These are phyloP conservation scores for Macroventuria anomochaeta DNA, from an alignment of 2,329 filamentous ascomycete species.

Conservation along the genomic window DNA sequence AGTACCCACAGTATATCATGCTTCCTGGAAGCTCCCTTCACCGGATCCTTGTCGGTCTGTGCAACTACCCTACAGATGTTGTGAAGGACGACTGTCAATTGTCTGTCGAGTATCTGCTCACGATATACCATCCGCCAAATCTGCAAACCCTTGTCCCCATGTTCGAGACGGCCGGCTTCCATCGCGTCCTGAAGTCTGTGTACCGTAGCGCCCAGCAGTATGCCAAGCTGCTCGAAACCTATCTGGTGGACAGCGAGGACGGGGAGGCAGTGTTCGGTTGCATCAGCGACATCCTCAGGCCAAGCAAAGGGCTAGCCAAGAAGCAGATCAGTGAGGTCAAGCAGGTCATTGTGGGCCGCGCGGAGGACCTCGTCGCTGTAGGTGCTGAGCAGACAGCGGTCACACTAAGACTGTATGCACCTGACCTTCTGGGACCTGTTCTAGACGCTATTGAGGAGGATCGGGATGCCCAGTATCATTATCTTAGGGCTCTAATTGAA, in stretches of 20 bases:
- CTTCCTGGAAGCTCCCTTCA: conserved; percentile 86
- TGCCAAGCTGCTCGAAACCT: conserved; percentile 76
- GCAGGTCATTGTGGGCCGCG: conserved; percentile 68
- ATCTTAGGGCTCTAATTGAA: conserved; percentile 78
- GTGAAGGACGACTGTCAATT: conserved; percentile 93
- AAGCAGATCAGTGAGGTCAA: conserved; percentile 78
- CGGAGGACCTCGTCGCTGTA: conserved; percentile 70
- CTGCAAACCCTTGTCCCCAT: conserved; percentile 75
- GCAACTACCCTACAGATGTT: conserved; percentile 79
- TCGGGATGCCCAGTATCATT: conserved; percentile 73
- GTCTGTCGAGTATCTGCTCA: conserved; percentile 94
- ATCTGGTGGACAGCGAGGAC: conserved; percentile 84
- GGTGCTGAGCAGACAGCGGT: conserved; percentile 70
- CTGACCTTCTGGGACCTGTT: conserved; percentile 70
- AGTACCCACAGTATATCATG: conserved; percentile 94
- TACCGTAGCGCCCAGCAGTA: conserved; percentile 83
- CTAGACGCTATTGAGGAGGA: conserved; percentile 67
- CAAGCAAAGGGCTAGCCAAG: conserved; percentile 66
- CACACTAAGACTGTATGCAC: conserved; percentile 66
- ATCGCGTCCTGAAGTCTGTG: conserved; percentile 87
- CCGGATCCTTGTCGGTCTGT: conserved; percentile 80
- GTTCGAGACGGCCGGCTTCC: conserved; percentile 82
- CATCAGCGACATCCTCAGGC: conserved; percentile 74
- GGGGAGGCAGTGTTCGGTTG: conserved; percentile 78
- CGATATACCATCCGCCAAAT: conserved; percentile 89